These are phyloP conservation scores for Plasmodium berghei DNA, from an alignment of 169 alveolate genomes.

Conservation along the genomic window DNA sequence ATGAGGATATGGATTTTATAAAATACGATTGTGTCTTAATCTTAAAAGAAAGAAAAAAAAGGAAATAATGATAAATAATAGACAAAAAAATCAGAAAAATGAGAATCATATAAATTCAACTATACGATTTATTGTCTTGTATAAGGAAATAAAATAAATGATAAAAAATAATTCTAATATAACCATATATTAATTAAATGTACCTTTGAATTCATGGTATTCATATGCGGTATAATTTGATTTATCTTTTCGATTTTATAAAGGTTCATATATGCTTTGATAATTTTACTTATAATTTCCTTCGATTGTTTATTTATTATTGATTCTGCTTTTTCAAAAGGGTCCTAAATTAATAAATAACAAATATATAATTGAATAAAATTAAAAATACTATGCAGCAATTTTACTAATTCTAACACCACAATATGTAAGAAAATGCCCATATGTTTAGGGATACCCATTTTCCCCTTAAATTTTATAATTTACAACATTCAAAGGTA, in stretches of 20 bases:
- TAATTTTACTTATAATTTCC: constrained; percentile 68
- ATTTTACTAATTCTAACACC: neutral
- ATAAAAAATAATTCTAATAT: neutral
- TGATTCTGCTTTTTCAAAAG: constrained; percentile 67
- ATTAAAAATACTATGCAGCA: neutral
- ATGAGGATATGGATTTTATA: constrained; percentile 56
- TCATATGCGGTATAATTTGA: constrained; percentile 68
- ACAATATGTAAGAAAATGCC: neutral
- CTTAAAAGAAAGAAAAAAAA: constrained; percentile 2
- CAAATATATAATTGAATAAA: neutral
- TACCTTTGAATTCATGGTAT: constrained; percentile 67
- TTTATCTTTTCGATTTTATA: constrained; percentile 49
- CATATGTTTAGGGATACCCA: too few species aligned
- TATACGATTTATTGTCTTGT: too few species aligned
- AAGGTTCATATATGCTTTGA: constrained; percentile 68
- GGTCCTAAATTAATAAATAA: constrained; percentile 18
- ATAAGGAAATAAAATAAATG: neutral
- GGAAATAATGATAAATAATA: neutral
- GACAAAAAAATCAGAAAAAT: neutral
- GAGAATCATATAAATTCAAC: neutral
- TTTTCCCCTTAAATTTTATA: too few species aligned
- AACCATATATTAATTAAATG: neutral
- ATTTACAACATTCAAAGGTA: neutral
- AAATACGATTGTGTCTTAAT: constrained; percentile 64
- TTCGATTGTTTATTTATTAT: constrained; percentile 72